These are phyloP conservation scores for Termitomyces sp. DNA, from an alignment of 768 basidiomycete genomes.

Conservation along the genomic window DNA sequence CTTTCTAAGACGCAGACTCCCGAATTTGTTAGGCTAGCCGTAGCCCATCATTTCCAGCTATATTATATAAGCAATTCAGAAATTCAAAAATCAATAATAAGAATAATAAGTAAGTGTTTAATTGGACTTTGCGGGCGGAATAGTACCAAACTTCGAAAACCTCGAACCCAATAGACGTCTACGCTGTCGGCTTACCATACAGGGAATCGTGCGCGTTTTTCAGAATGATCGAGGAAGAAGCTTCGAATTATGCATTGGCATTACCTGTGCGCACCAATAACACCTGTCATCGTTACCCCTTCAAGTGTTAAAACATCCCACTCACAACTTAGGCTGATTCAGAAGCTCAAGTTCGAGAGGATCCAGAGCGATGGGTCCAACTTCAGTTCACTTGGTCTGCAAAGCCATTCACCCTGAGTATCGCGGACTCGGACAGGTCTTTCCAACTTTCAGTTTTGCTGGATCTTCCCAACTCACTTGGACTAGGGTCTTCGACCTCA, in stretches of 20 bases:
- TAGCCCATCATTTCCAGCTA: too few relatives aligned
- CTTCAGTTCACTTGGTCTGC: conserved; percentile 72
- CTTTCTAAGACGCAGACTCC: background rate
- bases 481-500: conserved; percentile 75
- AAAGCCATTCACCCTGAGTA: conserved; percentile 54
- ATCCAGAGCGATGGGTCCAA: conserved; percentile 48
- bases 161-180: too few relatives aligned
- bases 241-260: background rate
- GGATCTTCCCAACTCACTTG: background rate
- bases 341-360: background rate
- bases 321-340: background rate
- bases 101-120: too few relatives aligned
- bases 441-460: background rate
- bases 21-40: background rate
- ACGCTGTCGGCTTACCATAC: too few relatives aligned
- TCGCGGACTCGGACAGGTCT: conserved; percentile 81
- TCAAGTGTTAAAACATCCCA: background rate
- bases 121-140: too few relatives aligned
- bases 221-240: background rate
- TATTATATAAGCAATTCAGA: too few relatives aligned
- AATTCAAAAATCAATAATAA: too few relatives aligned
- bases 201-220: background rate
- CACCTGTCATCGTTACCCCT: background rate
- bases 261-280: background rate
- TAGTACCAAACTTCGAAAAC: background rate